phyloP scores from a whole-genome alignment of 768 basidiomycete species.

The Boletellus ananiceps region DNA sequence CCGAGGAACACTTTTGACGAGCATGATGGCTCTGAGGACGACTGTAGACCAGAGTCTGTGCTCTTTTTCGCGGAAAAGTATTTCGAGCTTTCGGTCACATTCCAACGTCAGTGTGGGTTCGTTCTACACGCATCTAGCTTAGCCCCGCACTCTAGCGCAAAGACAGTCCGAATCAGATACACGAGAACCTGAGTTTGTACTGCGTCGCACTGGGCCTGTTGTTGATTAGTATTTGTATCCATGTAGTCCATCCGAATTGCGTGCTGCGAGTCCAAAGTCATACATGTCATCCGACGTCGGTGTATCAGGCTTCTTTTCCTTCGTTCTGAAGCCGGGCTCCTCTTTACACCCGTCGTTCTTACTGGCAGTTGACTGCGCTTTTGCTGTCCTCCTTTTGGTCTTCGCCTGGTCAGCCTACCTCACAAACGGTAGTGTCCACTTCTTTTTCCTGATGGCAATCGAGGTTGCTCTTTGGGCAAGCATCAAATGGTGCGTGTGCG shows the following conservation, averaged over 20 bases:
- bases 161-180: slow-evolving; percentile 2
- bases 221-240: slow-evolving; percentile 20
- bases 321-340: slow-evolving; percentile 69
- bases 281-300: slow-evolving; percentile 20
- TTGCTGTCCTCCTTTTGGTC: slow-evolving; percentile 53
- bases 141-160: slow-evolving; percentile 7
- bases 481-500: slow-evolving; percentile 63
- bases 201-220: slow-evolving; percentile 11
- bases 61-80: slow-evolving; percentile 45
- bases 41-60: slow-evolving; percentile 32
- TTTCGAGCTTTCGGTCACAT: slow-evolving; percentile 48
- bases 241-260: background rate
- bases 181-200: slow-evolving; percentile 5
- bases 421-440: slow-evolving; percentile 62
- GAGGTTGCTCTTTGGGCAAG: slow-evolving; percentile 71
- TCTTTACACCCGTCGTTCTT: slow-evolving; percentile 71
- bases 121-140: slow-evolving; percentile 1
- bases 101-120: slow-evolving; percentile 39
- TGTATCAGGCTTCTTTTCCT: slow-evolving; percentile 39
- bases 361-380: slow-evolving; percentile 56
- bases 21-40: slow-evolving; percentile 16
- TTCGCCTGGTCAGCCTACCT: slow-evolving; percentile 54
- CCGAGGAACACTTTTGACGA: slow-evolving; percentile 10
- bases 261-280: background rate
- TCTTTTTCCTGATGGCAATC: slow-evolving; percentile 62